Percentiles rank a stretch among this genome's conserved stretches.
phyloP scores from a whole-genome alignment of 2,329 filamentous ascomycete species.

The Fusarium secorum region DNA sequence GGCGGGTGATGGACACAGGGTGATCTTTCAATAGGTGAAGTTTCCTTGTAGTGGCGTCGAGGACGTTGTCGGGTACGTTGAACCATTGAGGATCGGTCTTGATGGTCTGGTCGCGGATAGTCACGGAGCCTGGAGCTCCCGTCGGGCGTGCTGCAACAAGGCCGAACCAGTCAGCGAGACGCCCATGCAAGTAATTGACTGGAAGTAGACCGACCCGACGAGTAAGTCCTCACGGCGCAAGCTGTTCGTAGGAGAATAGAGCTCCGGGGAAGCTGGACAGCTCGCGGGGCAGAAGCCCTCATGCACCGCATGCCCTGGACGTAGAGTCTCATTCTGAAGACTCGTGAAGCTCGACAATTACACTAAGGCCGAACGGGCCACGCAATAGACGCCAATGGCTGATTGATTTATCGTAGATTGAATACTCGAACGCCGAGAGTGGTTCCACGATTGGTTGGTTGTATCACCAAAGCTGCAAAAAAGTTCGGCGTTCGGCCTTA shows the following conservation, averaged over 20 bases:
- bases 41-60: slow-evolving; percentile 75
- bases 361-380: slow-evolving; percentile 21
- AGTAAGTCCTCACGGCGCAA: slow-evolving; percentile 38
- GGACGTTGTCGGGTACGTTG: slow-evolving; percentile 80
- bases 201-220: slow-evolving; percentile 37
- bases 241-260: slow-evolving; percentile 34
- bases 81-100: slow-evolving; percentile 77
- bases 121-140: slow-evolving; percentile 50
- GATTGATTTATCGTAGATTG: not conserved
- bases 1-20: slow-evolving; percentile 86
- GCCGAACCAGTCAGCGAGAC: slow-evolving; percentile 33
- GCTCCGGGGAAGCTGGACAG: slow-evolving; percentile 35
- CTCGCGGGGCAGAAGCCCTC: slow-evolving; percentile 38
- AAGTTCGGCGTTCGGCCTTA: slow-evolving; percentile 33
- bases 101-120: slow-evolving; percentile 65
- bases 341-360: slow-evolving; percentile 29
- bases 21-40: slow-evolving; percentile 94
- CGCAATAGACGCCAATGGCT: slow-evolving; percentile 19
- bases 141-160: slow-evolving; percentile 29
- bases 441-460: not conserved
- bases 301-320: slow-evolving; percentile 42
- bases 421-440: not conserved
- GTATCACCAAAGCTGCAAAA: slow-evolving; percentile 18
- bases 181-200: slow-evolving; percentile 16
- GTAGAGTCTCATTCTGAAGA: slow-evolving; percentile 38